Evolutionary conservation across 805 yeast genomes (phyloP), one percentile per base, ranked within the genome.

Genomic region (Saturnispora besseyi): DNA sequence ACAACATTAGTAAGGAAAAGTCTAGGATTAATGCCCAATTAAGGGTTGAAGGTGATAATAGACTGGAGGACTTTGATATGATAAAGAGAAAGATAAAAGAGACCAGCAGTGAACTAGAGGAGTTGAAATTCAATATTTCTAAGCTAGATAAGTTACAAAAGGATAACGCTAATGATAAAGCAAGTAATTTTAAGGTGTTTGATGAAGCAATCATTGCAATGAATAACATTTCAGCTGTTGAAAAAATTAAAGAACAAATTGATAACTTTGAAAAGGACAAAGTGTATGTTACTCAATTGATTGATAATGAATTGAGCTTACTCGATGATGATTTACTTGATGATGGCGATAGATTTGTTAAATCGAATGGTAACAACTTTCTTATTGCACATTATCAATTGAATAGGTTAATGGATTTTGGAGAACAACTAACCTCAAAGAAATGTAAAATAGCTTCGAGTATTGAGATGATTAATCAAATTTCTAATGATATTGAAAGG

Each of bases 11-110:
- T 6, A 82, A 81, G 55, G 96, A 91, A 60, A 87, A 86, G 62
- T 74, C 83, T 0, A 75, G 84, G 3, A 70, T 88, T 11, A 96
- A 87, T 57, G 72, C 82, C 44, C 91, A 88, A 61, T 70, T 91
- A 55, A 79, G 78, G 58, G 67, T 84, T 38, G 84, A 83, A 46
- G 78, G 87, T n/a, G 59, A 74, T 74, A 37, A 87, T 81, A 55
- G 55, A 51, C 32, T 56, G 46, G 46, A 56, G 43, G 57, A 55
- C 13, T 59, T 55, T 46, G 61, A 48, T 28, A 45, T 30, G 4
- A 57, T 62, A 55, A 53, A 61, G 28, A 57, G 56, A 15, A 51
- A 51, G 26, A 51, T 64, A 46, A 66, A 62, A 45, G 22, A 41
- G 3, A 57, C 63, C 5, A 73, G 71, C 46, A 68, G 67, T 37